Percentiles rank a stretch among this genome's conserved stretches.
These are phyloP conservation scores for Boletus subluridellus DNA, from an alignment of 1,284 basidiomycete genomes.

Conservation along the genomic window DNA sequence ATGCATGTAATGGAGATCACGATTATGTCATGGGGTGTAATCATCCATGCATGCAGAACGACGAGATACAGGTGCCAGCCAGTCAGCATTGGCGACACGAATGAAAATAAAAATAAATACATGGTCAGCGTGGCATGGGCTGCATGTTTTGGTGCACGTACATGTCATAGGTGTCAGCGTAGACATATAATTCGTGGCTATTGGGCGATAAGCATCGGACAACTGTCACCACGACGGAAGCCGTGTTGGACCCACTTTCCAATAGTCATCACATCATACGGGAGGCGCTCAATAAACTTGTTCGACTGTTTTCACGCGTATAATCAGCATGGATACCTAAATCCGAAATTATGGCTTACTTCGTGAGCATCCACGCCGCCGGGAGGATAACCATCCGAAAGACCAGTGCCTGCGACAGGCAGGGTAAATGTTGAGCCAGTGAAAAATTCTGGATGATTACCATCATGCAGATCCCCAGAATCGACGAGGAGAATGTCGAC, in stretches of 20 bases:
- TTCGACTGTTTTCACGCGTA: constrained; percentile 45
- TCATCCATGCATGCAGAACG: background rate
- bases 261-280: constrained; percentile 81
- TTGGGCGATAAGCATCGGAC: constrained; percentile 11
- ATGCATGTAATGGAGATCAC: background rate
- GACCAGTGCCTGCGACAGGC: constrained; percentile 51
- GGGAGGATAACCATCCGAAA: constrained; percentile 68
- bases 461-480: constrained; percentile 79
- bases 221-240: background rate
- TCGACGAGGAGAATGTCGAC: constrained; percentile 71
- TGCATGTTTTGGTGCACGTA: constrained; percentile 31
- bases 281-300: constrained; percentile 68
- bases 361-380: constrained; percentile 73
- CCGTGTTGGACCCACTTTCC: constrained; percentile 57
- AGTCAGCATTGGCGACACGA: background rate
- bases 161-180: constrained; percentile 74
- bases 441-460: constrained; percentile 30
- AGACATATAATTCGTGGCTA: constrained; percentile 83
- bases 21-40: background rate
- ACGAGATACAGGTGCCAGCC: background rate
- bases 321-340: background rate
- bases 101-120: background rate
- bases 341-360: constrained; percentile 33
- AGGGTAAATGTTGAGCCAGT: background rate
- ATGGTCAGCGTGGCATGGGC: constrained; percentile 9